phyloP scores from a whole-genome alignment of 768 basidiomycete species.

The Mycena polygramma region DNA sequence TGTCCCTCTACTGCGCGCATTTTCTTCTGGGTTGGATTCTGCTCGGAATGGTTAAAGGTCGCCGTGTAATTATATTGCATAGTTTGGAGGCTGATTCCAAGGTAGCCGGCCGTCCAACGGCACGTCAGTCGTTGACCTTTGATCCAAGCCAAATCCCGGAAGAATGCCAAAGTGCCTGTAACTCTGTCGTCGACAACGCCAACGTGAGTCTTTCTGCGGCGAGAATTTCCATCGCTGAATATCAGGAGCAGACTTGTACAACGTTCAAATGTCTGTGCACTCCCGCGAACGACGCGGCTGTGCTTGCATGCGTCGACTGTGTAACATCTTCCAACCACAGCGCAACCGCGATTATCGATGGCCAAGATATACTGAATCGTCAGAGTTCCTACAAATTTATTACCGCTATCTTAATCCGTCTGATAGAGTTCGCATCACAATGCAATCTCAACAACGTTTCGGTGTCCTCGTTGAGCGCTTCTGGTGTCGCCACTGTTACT shows the following conservation, averaged over 20 bases:
- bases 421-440: conserved; percentile 22
- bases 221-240: not conserved
- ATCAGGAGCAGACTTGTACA: conserved; percentile 53
- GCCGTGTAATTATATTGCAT: not conserved
- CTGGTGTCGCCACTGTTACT: conserved; percentile 30
- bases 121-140: conserved; percentile 22
- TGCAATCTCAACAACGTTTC: conserved; percentile 27
- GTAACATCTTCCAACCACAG: conserved; percentile 37
- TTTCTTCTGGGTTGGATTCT: not conserved
- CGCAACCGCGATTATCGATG: conserved; percentile 25
- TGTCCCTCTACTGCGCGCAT: not conserved
- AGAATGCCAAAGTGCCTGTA: conserved; percentile 14
- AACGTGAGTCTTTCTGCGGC: conserved; percentile 14
- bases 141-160: conserved; percentile 31
- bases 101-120: not conserved
- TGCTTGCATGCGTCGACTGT: conserved; percentile 51
- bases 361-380: conserved; percentile 45
- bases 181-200: conserved; percentile 17
- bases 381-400: conserved; percentile 15
- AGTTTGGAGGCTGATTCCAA: not conserved
- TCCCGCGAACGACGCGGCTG: conserved; percentile 35
- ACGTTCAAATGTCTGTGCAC: conserved; percentile 45
- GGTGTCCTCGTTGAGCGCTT: conserved; percentile 28
- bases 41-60: not conserved
- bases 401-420: not conserved